Evolutionary conservation across 1,284 basidiomycete genomes (phyloP).

Genomic region (Chalciporus sp.): DNA sequence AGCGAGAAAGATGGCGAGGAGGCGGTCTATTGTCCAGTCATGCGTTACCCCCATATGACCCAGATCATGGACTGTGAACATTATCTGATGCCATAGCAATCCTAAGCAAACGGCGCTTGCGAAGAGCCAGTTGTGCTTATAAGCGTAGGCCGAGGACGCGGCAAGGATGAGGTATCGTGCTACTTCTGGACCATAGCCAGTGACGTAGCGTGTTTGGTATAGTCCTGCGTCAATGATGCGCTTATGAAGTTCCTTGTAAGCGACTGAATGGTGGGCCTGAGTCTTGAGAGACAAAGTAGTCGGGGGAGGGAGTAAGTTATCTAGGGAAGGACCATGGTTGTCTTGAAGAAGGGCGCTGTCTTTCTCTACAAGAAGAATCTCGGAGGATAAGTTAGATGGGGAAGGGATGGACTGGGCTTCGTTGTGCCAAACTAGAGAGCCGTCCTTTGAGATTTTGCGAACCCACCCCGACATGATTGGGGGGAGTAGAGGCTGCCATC

Average conservation of each 20-base stretch:
- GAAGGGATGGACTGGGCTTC: constrained; percentile 56
- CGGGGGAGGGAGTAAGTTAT: constrained; percentile 54
- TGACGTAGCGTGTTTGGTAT: constrained; percentile 80
- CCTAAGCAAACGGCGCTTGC: constrained; percentile 82
- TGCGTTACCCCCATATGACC: constrained; percentile 95
- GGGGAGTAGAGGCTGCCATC: constrained; percentile 86
- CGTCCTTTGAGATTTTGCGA: constrained; percentile 44
- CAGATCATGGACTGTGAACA: constrained; percentile 92
- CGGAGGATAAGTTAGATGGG: constrained; percentile 47
- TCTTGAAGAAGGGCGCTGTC: constrained; percentile 28
- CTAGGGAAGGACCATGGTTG: constrained; percentile 47
- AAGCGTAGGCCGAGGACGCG: constrained; percentile 61
- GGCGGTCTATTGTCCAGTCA: constrained; percentile 79
- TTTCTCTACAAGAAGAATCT: constrained; percentile 63
- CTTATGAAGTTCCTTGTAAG: constrained; percentile 82
- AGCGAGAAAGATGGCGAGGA: constrained; percentile 82
- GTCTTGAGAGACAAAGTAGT: constrained; percentile 56
- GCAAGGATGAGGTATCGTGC: constrained; percentile 75
- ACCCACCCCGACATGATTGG: constrained; percentile 89
- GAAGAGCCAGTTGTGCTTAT: constrained; percentile 65
- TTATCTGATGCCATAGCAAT: constrained; percentile 92
- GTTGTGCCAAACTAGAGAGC: constrained; percentile 57
- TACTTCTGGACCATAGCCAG: constrained; percentile 91
- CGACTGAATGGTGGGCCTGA: constrained; percentile 74
- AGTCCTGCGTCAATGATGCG: constrained; percentile 81